phyloP scores from a whole-genome alignment of 1,284 basidiomycete species.

The Pseudozyma hubeiensis region DNA sequence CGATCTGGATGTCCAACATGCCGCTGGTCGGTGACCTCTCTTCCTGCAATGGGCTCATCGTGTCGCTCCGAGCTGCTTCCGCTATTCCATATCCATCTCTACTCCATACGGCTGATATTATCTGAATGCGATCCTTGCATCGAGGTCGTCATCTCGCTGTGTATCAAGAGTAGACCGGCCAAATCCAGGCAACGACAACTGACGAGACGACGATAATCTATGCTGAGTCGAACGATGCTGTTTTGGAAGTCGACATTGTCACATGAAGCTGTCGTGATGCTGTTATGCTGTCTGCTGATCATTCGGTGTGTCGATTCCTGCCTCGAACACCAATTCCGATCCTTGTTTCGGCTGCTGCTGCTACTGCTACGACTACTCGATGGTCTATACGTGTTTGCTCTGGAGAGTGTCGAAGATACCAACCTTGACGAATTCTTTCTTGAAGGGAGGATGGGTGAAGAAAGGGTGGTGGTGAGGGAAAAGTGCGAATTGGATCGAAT shows the following conservation, averaged over 20 bases:
- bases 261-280: not conserved
- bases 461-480: slow-evolving; percentile 33
- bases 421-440: slow-evolving; percentile 45
- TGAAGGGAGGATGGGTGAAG: slow-evolving; percentile 23
- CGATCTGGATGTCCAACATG: too few relatives aligned
- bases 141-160: too few relatives aligned
- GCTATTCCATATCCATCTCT: too few relatives aligned
- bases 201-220: not conserved
- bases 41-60: too few relatives aligned
- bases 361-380: slow-evolving; percentile 1
- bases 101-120: too few relatives aligned
- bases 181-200: not conserved
- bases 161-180: too few relatives aligned
- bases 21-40: too few relatives aligned
- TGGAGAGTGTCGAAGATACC: slow-evolving; percentile 16
- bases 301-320: not conserved
- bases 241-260: too few relatives aligned
- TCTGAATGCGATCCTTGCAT: too few relatives aligned
- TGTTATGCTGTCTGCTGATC: not conserved
- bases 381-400: not conserved
- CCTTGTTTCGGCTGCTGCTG: not conserved
- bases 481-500: not conserved
- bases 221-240: too few relatives aligned
- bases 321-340: not conserved
- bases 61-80: too few relatives aligned